phyloP scores from a whole-genome alignment of 805 yeast genomes.

The Wickerhamiella sergipiensis region DNA sequence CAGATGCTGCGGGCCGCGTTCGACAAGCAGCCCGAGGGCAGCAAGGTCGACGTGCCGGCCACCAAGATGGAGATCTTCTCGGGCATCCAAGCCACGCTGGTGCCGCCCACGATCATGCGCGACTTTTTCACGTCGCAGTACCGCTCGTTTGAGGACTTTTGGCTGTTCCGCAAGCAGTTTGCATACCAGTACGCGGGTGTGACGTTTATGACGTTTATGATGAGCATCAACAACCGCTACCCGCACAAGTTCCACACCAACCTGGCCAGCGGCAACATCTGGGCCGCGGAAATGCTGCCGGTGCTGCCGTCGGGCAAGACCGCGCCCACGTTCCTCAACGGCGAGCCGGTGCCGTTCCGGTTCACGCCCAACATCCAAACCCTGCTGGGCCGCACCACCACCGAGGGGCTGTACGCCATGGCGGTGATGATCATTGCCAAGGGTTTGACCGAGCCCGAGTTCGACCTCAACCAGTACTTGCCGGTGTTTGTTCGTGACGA shows the following conservation, averaged over 20 bases:
- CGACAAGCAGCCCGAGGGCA: slow-evolving; percentile 66
- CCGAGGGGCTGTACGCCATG: slow-evolving; percentile 84
- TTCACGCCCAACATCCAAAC: slow-evolving; percentile 91
- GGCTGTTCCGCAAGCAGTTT: slow-evolving; percentile 93
- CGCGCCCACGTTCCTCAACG: slow-evolving; percentile 76
- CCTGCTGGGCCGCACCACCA: slow-evolving; percentile 82
- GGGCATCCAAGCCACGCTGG: slow-evolving; percentile 75
- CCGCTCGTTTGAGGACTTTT: slow-evolving; percentile 79
- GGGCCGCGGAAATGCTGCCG: slow-evolving; percentile 94
- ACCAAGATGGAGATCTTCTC: slow-evolving; percentile 83
- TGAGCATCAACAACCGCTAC: slow-evolving; percentile 83
- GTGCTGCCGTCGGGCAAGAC: slow-evolving; percentile 32
- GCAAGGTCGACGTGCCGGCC: slow-evolving; percentile 50
- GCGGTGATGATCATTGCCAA: slow-evolving; percentile 74
- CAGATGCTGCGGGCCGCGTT: slow-evolving; percentile 83
- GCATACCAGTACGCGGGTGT: slow-evolving; percentile 90
- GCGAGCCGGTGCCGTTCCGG: slow-evolving; percentile 92
- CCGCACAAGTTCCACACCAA: slow-evolving; percentile 87
- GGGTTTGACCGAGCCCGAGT: slow-evolving; percentile 81
- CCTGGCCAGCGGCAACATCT: slow-evolving; percentile 69
- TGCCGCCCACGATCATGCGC: slow-evolving; percentile 71
- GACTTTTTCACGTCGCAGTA: slow-evolving; percentile 61
- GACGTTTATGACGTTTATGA: slow-evolving; percentile 82
- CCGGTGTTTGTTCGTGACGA: slow-evolving; percentile 95
- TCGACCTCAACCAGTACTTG: slow-evolving; percentile 79